Evolutionary conservation across 257 asterid genomes (phyloP).

Genomic region (Forsythia suspensa): DNA sequence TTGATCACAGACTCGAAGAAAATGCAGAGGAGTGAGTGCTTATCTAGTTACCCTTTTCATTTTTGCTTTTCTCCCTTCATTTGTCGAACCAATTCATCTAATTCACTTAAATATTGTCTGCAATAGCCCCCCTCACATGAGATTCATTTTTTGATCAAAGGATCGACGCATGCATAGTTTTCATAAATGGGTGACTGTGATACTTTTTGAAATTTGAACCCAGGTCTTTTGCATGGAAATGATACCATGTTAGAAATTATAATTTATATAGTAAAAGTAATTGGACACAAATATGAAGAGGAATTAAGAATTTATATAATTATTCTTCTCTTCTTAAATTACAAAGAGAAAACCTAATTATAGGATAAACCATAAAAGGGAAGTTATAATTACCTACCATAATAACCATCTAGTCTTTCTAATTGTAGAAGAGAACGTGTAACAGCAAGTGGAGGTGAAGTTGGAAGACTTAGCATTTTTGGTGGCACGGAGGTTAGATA

Average conservation of each 20-base stretch:
- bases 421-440: constrained; percentile 80
- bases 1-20: constrained; percentile 91
- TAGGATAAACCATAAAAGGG: neutral
- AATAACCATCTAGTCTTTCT: constrained; percentile 2
- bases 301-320: neutral
- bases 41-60: neutral
- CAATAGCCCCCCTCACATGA: neutral
- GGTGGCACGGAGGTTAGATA: constrained; percentile 71
- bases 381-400: neutral
- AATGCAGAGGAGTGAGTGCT: constrained; percentile 71
- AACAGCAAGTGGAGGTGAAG: constrained; percentile 87
- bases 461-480: constrained; percentile 68
- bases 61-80: neutral
- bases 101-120: neutral
- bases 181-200: neutral
- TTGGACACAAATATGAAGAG: neutral
- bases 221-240: neutral
- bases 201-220: neutral
- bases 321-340: no score
- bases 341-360: neutral
- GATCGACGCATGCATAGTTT: no score
- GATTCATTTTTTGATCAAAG: neutral
- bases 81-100: neutral
- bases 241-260: neutral
- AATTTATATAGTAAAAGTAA: neutral